Conservation (phyloP, 495 filamentous ascomycete species). For the Podospora conica region DNA sequence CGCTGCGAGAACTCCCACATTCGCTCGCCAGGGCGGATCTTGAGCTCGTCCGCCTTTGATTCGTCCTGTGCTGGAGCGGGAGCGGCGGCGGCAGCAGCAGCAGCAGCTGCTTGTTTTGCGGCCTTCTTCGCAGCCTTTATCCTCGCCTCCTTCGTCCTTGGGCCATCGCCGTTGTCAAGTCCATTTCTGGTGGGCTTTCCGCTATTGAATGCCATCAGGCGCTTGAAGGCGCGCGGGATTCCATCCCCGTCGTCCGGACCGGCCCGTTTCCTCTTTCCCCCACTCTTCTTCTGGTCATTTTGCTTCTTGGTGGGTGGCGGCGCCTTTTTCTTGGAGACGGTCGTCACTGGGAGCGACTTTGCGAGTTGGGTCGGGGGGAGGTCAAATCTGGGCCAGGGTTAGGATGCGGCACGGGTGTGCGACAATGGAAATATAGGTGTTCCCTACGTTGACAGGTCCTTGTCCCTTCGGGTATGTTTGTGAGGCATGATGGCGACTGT, state of each 20-base stretch:
- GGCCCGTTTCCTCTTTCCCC: constrained; percentile 42
- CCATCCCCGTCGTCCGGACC: constrained; percentile 58
- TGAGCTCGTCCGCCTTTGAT: constrained; percentile 31
- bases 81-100: not conserved
- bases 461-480: constrained; percentile 66
- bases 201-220: constrained; percentile 64
- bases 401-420: constrained; percentile 7
- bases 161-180: constrained; percentile 59
- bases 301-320: constrained; percentile 21
- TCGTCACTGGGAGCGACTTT: constrained; percentile 58
- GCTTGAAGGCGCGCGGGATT: constrained; percentile 72
- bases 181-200: constrained; percentile 54
- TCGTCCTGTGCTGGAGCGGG: not conserved
- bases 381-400: constrained; percentile 50
- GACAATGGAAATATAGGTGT: not conserved
- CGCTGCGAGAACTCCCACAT: constrained; percentile 77
- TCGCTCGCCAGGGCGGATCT: constrained; percentile 74
- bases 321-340: constrained; percentile 29
- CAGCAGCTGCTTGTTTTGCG: not conserved
- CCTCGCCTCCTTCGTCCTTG: constrained; percentile 45
- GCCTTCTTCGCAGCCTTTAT: constrained; percentile 26
- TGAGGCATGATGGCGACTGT: constrained; percentile 60
- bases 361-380: constrained; percentile 69
- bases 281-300: constrained; percentile 17
- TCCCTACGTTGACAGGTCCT: constrained; percentile 40